Evolutionary conservation across 495 filamentous ascomycete genomes (phyloP).

Genomic region (Letharia columbiana): DNA sequence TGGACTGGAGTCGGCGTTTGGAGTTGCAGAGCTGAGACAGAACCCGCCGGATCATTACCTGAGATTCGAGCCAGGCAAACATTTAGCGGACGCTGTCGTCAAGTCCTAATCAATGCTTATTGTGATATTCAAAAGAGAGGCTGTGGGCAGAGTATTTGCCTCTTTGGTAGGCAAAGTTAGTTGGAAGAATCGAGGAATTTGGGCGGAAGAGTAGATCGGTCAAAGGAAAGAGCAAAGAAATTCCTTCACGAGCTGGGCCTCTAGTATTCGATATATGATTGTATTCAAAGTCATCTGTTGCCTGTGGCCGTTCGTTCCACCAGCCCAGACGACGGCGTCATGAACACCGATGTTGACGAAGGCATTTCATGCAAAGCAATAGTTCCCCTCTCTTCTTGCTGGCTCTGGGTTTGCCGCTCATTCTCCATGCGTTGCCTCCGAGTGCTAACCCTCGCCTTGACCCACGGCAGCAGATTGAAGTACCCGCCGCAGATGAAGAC

Average conservation of each 20-base stretch:
- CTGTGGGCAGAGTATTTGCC: background rate
- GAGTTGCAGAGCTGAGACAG: background rate
- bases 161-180: background rate
- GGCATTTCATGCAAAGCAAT: conserved; percentile 43
- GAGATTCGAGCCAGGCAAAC: background rate
- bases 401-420: conserved; percentile 18
- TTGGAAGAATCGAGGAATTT: background rate
- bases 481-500: conserved; percentile 52
- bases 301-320: conserved; percentile 16
- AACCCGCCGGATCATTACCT: no score
- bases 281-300: background rate
- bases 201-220: background rate
- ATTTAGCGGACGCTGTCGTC: background rate
- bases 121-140: background rate
- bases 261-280: background rate
- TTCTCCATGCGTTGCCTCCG: conserved; percentile 11
- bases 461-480: conserved; percentile 51
- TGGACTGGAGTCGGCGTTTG: background rate
- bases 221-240: background rate
- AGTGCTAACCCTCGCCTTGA: conserved; percentile 20
- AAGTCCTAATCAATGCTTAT: background rate
- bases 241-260: background rate
- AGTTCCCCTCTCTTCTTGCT: conserved; percentile 15
- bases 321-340: conserved; percentile 38
- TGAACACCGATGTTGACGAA: conserved; percentile 50